Base-by-base conservation (phyloP, 2,329 filamentous ascomycete genomes). In the Didymella segeticola region DNA sequence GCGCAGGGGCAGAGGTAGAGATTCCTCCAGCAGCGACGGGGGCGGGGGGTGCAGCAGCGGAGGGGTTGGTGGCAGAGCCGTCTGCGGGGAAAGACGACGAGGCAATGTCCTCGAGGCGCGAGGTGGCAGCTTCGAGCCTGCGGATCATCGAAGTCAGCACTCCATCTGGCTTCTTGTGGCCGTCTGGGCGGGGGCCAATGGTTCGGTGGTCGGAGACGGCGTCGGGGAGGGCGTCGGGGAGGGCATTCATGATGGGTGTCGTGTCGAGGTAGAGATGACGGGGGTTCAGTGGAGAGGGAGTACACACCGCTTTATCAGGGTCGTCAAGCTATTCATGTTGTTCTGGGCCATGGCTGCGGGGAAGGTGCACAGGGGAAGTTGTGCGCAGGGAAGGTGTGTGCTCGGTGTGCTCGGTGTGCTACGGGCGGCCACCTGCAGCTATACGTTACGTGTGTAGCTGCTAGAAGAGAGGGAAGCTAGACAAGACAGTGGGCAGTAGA, bases 41-140 rank as follows among this genome's bases (percentile, higher is more conserved):
- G 20, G 73, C 60, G 5, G 76, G 63, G 14, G 74, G 61, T 2
- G 42, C 49, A n/a, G n/a, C n/a, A n/a, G n/a, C n/a, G n/a, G n/a
- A n/a, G 2, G 47, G 66, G 49, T 63, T 69, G 49, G 61, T 34
- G 33, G 53, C 43, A 26, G 42, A 63, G 42, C 31, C 36, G 72
- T 89, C 87, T 63, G 85, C 79, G 48, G 83, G 86, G 14, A 73
- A 67, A 5, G 77, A 70, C n/a, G 91, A 89, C 62, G 90, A 87
- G 38, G 95, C 93, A 70, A 99, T 96, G 75, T 99, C 95, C 80
- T 99, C 95, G 51, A 99, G 86, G 54, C 95, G 88, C 61, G 92
- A 95, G 46, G 95, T 99, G 31, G 95, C 95, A 75, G 95, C 95
- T 83, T 99, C 95, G 66, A 99, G 89, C 79, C 95, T 99, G 74